Evolutionary conservation across 2,329 filamentous ascomycete genomes (phyloP), one percentile per base, ranked within the genome.

Genomic region (Paraconiothyrium brasiliense): DNA sequence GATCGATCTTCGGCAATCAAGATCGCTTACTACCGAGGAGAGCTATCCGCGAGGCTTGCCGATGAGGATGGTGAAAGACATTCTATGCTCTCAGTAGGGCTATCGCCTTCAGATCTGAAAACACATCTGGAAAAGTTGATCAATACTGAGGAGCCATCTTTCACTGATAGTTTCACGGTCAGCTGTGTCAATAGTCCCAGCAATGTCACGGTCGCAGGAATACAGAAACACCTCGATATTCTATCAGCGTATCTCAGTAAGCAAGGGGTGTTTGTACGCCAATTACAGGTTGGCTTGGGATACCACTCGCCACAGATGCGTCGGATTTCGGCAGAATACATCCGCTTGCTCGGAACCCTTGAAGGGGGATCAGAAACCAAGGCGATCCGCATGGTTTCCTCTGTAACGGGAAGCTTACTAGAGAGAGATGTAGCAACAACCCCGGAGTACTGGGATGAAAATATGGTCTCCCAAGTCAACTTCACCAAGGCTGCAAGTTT

Each of bases 231-330:
- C 32, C 83, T 83, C 59, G 37, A 41, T 16, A 14, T 16, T 41
- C 37, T 41, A 16, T 13, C 11, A 16, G 9, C 37, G 11, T 14
- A 14, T 6, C 9, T 41, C 10, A 16, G 5, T 6, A 6, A 13
- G 11, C 37, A 14, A 16, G 37, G 11, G 5, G 11, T 41, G 1
- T 41, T 41, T 41, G 71, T 69, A 2, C 70, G 79, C 0, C 60
- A 70, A n/a, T 74, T 84, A 1, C 73, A 76, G 58, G 80, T 82
- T 4, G 75, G 79, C 14, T 72, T 68, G 9, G 83, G 81, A 0
- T 84, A 83, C 56, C 83, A 84, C 57, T 82, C 79, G 0, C 73
- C 75, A 24, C 80, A 82, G 37, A 82, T 82, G 80, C 30, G 30
- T 2, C 37, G 16, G 2, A 59, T 64, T 2, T 43, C 51, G 1